A percentile compares a stretch with the other conserved stretches of the same genome.
phyloP scores from a whole-genome alignment of 108 stramenopile genomes.

The Aurantiochytrium sp. region DNA sequence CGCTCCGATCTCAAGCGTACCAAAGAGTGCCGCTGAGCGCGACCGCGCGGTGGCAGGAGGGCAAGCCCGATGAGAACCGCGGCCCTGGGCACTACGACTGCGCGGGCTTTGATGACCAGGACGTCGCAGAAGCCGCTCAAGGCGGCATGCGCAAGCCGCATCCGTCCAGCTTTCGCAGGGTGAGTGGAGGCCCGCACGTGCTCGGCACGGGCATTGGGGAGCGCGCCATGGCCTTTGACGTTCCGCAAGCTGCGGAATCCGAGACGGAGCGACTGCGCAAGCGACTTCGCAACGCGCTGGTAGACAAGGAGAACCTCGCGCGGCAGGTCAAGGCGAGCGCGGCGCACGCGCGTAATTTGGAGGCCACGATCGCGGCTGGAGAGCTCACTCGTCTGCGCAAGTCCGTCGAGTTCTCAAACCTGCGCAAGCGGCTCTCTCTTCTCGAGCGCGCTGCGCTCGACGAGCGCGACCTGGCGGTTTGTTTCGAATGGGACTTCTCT shows the following conservation, averaged over 20 bases:
- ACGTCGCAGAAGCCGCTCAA: neutral
- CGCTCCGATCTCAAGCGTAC: neutral
- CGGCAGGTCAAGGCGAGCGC: neutral
- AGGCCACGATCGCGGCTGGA: neutral
- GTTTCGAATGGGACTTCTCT: neutral
- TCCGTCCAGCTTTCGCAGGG: neutral
- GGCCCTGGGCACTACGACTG: neutral
- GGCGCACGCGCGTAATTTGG: neutral
- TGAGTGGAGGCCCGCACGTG: neutral
- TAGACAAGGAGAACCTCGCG: neutral
- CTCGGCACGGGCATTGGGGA: neutral
- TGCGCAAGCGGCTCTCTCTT: neutral
- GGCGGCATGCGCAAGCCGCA: neutral
- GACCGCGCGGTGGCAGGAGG: neutral
- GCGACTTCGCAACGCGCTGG: neutral
- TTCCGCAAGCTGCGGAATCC: neutral
- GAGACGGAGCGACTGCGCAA: constrained; percentile 14
- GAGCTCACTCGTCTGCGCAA: neutral
- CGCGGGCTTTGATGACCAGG: neutral
- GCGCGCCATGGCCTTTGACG: neutral
- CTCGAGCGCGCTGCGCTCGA: neutral
- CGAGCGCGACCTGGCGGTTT: neutral
- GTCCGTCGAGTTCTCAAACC: neutral
- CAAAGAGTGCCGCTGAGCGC: neutral
- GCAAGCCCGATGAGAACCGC: neutral